Base-by-base conservation (phyloP, 441 rosid genomes). In the Eutrema salsugineum region DNA sequence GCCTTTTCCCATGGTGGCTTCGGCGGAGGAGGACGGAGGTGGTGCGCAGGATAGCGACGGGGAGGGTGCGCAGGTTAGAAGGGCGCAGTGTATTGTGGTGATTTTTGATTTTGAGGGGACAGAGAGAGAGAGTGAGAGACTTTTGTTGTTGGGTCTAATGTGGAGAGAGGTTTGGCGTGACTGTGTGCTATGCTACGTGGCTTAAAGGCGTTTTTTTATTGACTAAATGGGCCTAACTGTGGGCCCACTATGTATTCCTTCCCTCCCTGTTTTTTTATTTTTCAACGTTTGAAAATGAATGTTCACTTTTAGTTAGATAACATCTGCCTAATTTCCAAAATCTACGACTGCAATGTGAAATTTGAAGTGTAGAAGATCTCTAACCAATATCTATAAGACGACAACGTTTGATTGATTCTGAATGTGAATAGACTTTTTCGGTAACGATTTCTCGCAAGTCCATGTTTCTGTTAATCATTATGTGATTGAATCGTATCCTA, bases 1-100 rank as follows among this genome's bases (percentile, higher is more conserved):
- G 47, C 93, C 96, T 78, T 83, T 88, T 30, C 97, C 97, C 98
- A 93, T 93, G 65, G 68, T 68, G 67, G 48, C 10, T 39, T 53
- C 50, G 50, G 27, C 50, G 55, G 59, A n/a, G 70, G 60, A 35
- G 50, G 35, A 39, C 5, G 22, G 40, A 19, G 64, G 24, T 30
- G 27, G 44, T 7, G 77, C 72, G 77, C n/a, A 73, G 46, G 72
- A 57, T 66, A 72, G 71, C 8, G 42, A 7, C 5, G 55, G 24
- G 14, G 17, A 20, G 8, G 42, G 51, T 38, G 51, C 8, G 66
- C 19, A 58, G 51, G 75, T 30, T 63, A 63, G 32, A 22, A 40
- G 43, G 11, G 47, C 73, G 40, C 10, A 47, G 58, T 24, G 49
- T 32, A 19, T 54, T 17, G 2, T 3, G 38, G 7, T 28, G 24